Evolutionary conservation across 2,329 filamentous ascomycete genomes (phyloP).

Genomic region (Epichloe glyceriae): DNA sequence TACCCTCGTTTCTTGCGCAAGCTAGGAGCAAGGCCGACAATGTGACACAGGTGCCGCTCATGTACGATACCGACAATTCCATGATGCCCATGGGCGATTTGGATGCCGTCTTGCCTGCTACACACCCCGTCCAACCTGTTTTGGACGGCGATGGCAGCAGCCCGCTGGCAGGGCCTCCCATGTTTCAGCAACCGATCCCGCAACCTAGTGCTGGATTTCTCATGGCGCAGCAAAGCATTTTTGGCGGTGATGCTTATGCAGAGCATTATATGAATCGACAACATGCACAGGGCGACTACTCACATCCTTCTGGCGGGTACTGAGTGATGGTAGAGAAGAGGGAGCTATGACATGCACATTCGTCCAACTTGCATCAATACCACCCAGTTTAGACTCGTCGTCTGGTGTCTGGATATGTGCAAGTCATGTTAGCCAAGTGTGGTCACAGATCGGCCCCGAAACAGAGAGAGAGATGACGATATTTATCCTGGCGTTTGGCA

Average conservation of each 20-base stretch:
- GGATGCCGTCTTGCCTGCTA: constrained; percentile 9
- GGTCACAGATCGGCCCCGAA: too few relatives aligned
- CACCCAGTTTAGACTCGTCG: too few relatives aligned
- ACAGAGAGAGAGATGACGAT: neutral
- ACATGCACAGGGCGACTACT: constrained; percentile 7
- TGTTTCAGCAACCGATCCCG: constrained; percentile 12
- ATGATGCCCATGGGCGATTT: constrained; percentile 12
- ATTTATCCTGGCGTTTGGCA: neutral
- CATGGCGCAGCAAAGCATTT: constrained; percentile 11
- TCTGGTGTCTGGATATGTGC: too few relatives aligned
- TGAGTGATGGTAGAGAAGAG: neutral
- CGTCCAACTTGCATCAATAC: too few relatives aligned
- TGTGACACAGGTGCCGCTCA: constrained; percentile 8
- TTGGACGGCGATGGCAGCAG: constrained; percentile 4
- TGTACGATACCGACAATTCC: constrained; percentile 13
- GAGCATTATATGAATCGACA: constrained; percentile 10
- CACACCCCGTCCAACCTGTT: constrained; percentile 5
- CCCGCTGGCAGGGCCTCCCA: constrained; percentile 6
- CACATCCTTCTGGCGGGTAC: constrained; percentile 8
- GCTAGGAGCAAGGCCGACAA: constrained; percentile 11
- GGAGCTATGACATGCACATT: neutral
- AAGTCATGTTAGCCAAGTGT: too few relatives aligned
- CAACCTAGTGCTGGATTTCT: constrained; percentile 9
- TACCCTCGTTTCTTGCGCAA: constrained; percentile 16
- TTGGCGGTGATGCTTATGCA: constrained; percentile 10